Conservation (phyloP, 345 rosid species). For the Pseudoturritis turrita region DNA sequence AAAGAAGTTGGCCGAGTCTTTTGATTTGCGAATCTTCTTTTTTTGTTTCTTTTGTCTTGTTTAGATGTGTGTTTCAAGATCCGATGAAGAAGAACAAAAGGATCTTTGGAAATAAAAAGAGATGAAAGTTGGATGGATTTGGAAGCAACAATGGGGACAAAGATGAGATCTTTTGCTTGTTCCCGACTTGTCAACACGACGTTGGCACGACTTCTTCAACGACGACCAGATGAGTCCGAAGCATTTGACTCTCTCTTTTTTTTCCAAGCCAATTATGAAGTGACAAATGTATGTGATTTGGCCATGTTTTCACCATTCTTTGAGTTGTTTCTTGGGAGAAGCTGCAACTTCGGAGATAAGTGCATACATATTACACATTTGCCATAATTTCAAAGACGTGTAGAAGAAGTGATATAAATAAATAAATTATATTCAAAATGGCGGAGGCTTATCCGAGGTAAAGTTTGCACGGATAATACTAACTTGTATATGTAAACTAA, state of each 20-base stretch:
- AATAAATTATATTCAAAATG: not conserved
- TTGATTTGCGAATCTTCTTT: not conserved
- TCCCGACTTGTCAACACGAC: constrained; percentile 33
- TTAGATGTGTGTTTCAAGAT: constrained; percentile 9
- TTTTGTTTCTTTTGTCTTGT: not conserved
- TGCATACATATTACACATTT: constrained; percentile 3
- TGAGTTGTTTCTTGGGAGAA: constrained; percentile 17
- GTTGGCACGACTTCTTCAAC: constrained; percentile 25
- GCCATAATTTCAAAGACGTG: constrained; percentile 10
- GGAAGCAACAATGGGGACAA: constrained; percentile 9
- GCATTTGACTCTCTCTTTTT: not conserved
- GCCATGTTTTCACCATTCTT: not conserved
- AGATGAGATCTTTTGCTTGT: constrained; percentile 9
- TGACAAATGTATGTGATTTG: not conserved
- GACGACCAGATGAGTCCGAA: constrained; percentile 15
- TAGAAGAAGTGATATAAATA: not conserved
- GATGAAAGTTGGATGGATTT: constrained; percentile 7
- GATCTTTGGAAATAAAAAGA: not conserved
- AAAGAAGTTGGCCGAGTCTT: too few relatives aligned
- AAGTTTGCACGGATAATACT: constrained; percentile 21
- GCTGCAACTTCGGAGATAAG: constrained; percentile 13
- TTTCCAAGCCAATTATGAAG: constrained; percentile 1
- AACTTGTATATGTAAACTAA: constrained; percentile 4
- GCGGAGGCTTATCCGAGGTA: not conserved
- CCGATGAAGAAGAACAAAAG: not conserved